Conservation (phyloP, 2,329 filamentous ascomycete genomes). For the Aspergillus puulaauensis region DNA sequence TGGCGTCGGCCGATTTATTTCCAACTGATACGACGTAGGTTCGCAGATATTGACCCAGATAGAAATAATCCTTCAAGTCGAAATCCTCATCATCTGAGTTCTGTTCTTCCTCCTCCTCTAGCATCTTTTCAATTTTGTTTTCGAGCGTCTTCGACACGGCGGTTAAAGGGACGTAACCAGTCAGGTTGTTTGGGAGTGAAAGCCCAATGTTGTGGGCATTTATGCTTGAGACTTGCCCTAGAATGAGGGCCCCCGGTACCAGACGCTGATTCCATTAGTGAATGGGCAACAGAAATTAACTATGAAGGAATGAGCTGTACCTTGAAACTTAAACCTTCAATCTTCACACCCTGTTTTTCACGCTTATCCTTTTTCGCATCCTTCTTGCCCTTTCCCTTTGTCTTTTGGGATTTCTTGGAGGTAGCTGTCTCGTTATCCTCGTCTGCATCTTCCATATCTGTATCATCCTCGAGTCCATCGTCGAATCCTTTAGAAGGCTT, state of each 20-base stretch:
- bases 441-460: constrained; percentile 49
- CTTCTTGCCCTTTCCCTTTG: constrained; percentile 49
- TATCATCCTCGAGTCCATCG: constrained; percentile 52
- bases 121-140: constrained; percentile 66
- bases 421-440: constrained; percentile 33
- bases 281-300: constrained; percentile 10
- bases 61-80: constrained; percentile 73
- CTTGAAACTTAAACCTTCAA: constrained; percentile 89
- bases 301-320: constrained; percentile 46
- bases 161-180: constrained; percentile 86
- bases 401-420: constrained; percentile 41
- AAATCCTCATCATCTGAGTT: constrained; percentile 57
- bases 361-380: constrained; percentile 50
- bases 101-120: constrained; percentile 57
- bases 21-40: constrained; percentile 77
- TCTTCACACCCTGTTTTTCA: constrained; percentile 61
- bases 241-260: constrained; percentile 78
- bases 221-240: constrained; percentile 82
- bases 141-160: constrained; percentile 82
- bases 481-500: constrained; percentile 48
- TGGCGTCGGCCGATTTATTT: constrained; percentile 50
- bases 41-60: constrained; percentile 82
- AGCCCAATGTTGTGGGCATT: constrained; percentile 76
- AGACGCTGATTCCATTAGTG: constrained; percentile 63
- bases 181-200: constrained; percentile 87